These are phyloP conservation scores for Cyberlindnera japonica DNA, from an alignment of 805 yeast genomes.

Conservation along the genomic window DNA sequence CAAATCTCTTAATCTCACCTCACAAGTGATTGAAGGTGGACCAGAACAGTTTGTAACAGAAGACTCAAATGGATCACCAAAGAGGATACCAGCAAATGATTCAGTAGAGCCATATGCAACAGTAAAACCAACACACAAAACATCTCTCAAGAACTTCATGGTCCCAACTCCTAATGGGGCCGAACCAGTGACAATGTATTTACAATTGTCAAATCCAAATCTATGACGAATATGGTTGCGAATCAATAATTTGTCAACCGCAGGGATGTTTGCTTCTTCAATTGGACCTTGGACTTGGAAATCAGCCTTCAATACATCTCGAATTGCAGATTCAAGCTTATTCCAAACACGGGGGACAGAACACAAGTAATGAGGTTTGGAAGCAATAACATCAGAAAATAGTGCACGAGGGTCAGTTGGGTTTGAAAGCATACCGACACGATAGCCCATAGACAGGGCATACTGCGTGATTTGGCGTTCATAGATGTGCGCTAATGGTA, in stretches of 20 bases:
- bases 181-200: conserved; percentile 47
- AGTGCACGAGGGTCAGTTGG: conserved; percentile 50
- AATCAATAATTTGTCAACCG: conserved; percentile 8
- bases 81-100: conserved; percentile 54
- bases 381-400: conserved; percentile 50
- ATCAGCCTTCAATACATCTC: conserved; percentile 26
- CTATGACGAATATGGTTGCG: conserved; percentile 37
- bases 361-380: conserved; percentile 48
- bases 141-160: conserved; percentile 52
- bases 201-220: conserved; percentile 43
- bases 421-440: conserved; percentile 26
- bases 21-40: conserved; percentile 47
- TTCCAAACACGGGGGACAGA: conserved; percentile 64
- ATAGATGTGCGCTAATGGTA: conserved; percentile 58
- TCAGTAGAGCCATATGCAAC: conserved; percentile 71
- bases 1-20: conserved; percentile 55
- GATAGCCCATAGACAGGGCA: conserved; percentile 42
- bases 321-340: conserved; percentile 53
- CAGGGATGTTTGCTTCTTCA: conserved; percentile 1
- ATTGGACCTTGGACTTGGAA: conserved; percentile 4
- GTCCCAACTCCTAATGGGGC: conserved; percentile 68
- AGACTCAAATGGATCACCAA: conserved; percentile 43
- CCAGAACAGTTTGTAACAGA: conserved; percentile 53
- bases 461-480: conserved; percentile 42
- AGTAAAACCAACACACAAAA: conserved; percentile 46